Conservation (phyloP, 441 rosid species). For the Corymbia citriodora region DNA sequence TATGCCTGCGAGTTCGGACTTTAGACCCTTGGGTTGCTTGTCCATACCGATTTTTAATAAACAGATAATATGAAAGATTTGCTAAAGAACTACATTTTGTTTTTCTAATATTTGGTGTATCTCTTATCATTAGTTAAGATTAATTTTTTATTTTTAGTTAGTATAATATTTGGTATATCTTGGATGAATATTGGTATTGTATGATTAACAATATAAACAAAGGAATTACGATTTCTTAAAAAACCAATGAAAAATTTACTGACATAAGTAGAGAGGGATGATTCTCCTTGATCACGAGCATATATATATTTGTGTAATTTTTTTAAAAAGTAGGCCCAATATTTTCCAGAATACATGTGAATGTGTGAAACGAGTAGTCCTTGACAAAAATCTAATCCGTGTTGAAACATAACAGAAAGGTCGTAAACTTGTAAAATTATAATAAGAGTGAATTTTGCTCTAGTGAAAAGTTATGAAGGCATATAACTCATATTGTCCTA, state of each 20-base stretch:
- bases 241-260: background rate
- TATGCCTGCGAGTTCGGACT: background rate
- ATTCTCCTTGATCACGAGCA: background rate
- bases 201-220: too few relatives aligned
- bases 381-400: background rate
- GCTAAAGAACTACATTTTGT: too few relatives aligned
- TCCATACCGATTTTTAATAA: background rate
- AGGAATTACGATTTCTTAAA: background rate
- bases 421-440: background rate
- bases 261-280: background rate
- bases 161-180: too few relatives aligned
- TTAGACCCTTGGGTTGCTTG: background rate
- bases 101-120: too few relatives aligned
- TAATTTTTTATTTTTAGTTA: too few relatives aligned
- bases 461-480: background rate
- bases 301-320: background rate
- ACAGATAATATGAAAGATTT: too few relatives aligned
- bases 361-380: background rate
- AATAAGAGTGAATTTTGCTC: background rate
- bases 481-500: background rate
- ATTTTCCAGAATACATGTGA: background rate
- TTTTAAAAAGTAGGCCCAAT: background rate
- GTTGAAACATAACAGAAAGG: background rate
- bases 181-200: too few relatives aligned
- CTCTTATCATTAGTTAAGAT: too few relatives aligned